These are phyloP conservation scores for Begonia fuchsioides DNA, from an alignment of 306 rosid species.

Conservation along the genomic window DNA sequence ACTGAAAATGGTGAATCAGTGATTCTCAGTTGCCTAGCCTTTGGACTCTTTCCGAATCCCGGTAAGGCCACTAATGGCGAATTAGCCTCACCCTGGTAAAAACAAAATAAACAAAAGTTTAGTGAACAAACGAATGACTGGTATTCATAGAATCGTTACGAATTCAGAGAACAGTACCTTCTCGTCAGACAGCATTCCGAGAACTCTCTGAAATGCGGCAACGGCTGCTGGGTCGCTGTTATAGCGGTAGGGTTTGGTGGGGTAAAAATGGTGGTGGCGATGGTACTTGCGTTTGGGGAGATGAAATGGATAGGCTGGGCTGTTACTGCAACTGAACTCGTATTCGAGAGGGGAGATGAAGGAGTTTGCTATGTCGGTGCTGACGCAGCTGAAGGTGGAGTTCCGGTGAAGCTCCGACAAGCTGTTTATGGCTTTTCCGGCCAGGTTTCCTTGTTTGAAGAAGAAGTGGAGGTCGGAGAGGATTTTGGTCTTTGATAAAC, in stretches of 20 bases:
- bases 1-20: conserved; percentile 56
- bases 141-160: too few relatives aligned
- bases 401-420: conserved; percentile 30
- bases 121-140: too few relatives aligned
- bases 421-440: conserved; percentile 46
- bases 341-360: conserved; percentile 54
- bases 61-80: conserved; percentile 56
- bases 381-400: conserved; percentile 33
- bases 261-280: background rate
- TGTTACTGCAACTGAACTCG: conserved; percentile 91
- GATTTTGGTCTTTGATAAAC: conserved; percentile 51
- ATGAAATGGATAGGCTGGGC: conserved; percentile 39
- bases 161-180: background rate
- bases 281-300: too few relatives aligned
- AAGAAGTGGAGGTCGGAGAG: conserved; percentile 32
- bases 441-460: conserved; percentile 59
- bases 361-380: conserved; percentile 28
- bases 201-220: conserved; percentile 29
- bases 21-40: conserved; percentile 37
- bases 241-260: conserved; percentile 23
- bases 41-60: conserved; percentile 48
- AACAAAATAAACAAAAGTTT: too few relatives aligned
- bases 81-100: conserved; percentile 6
- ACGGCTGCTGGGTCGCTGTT: conserved; percentile 24
- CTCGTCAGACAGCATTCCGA: conserved; percentile 36